These are phyloP conservation scores for Akebia trifoliata DNA, from an alignment of 164 flowering plant species.

Conservation along the genomic window DNA sequence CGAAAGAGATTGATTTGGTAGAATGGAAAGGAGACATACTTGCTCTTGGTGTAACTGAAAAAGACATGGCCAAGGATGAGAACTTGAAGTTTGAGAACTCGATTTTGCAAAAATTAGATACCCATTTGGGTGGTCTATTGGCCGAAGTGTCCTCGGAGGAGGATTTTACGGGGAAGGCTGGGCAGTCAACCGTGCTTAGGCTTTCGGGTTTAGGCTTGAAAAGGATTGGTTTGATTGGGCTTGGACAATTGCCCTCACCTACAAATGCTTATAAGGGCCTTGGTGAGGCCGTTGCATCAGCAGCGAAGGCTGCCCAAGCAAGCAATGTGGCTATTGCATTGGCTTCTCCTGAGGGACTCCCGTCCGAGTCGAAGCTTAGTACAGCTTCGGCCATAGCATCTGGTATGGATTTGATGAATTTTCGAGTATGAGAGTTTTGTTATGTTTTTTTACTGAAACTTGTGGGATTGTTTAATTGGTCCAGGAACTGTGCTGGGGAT, in stretches of 20 bases:
- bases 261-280: conserved; percentile 33
- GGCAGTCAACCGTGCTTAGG: conserved; percentile 76
- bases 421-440: not conserved
- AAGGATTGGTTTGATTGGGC: conserved; percentile 80
- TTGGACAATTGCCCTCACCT: conserved; percentile 46
- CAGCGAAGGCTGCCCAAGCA: conserved; percentile 80
- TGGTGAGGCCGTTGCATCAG: conserved; percentile 71
- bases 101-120: conserved; percentile 59
- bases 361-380: conserved; percentile 52
- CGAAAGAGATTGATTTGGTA: conserved; percentile 27
- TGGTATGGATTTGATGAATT: conserved; percentile 33
- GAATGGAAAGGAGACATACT: conserved; percentile 99
- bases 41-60: conserved; percentile 86
- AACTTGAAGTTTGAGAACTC: conserved; percentile 61
- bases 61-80: conserved; percentile 72
- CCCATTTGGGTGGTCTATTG: conserved; percentile 62
- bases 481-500: conserved; percentile 73
- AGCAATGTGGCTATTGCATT: conserved; percentile 59
- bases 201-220: conserved; percentile 73
- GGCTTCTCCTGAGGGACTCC: conserved; percentile 63
- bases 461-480: conserved; percentile 11
- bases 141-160: conserved; percentile 84
- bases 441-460: not conserved
- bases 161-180: conserved; percentile 87
- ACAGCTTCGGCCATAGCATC: conserved; percentile 76